Evolutionary conservation across 1,139 yeast species (phyloP).

Genomic region (Pichia sp.): DNA sequence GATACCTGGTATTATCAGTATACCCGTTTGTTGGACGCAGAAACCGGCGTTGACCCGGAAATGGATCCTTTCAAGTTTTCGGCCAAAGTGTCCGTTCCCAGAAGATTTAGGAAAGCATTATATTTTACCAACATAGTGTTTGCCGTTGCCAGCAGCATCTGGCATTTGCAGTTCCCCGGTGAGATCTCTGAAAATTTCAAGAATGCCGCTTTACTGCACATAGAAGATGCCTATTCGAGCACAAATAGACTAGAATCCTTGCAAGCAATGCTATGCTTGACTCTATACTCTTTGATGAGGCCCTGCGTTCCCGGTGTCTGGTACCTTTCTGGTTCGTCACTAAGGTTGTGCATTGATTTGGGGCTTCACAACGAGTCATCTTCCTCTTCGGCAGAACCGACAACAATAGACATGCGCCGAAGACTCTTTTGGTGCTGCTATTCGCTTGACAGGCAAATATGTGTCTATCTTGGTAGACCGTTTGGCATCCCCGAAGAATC

Average conservation of each 20-base stretch:
- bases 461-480: slow-evolving; percentile 68
- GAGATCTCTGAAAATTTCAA: slow-evolving; percentile 69
- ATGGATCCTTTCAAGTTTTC: slow-evolving; percentile 34
- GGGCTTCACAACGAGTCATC: slow-evolving; percentile 58
- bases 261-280: slow-evolving; percentile 64
- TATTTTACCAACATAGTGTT: slow-evolving; percentile 71
- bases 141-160: slow-evolving; percentile 76
- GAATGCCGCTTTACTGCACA: slow-evolving; percentile 59
- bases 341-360: slow-evolving; percentile 74
- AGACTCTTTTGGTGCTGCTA: slow-evolving; percentile 88
- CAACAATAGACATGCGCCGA: slow-evolving; percentile 63
- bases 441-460: slow-evolving; percentile 72
- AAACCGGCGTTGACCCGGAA: slow-evolving; percentile 29
- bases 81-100: slow-evolving; percentile 43
- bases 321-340: slow-evolving; percentile 80
- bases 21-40: slow-evolving; percentile 31
- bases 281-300: slow-evolving; percentile 68
- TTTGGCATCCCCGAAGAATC: slow-evolving; percentile 72
- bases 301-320: slow-evolving; percentile 88
- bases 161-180: slow-evolving; percentile 64
- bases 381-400: slow-evolving; percentile 39
- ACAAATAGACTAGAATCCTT: slow-evolving; percentile 63
- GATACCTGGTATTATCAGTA: slow-evolving; percentile 46
- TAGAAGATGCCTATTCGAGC: slow-evolving; percentile 56
- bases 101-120: slow-evolving; percentile 40